Percentiles rank a stretch among this genome's conserved stretches.
Evolutionary conservation across 345 rosid species (phyloP).

Genomic region (Pelargonium nanum): DNA sequence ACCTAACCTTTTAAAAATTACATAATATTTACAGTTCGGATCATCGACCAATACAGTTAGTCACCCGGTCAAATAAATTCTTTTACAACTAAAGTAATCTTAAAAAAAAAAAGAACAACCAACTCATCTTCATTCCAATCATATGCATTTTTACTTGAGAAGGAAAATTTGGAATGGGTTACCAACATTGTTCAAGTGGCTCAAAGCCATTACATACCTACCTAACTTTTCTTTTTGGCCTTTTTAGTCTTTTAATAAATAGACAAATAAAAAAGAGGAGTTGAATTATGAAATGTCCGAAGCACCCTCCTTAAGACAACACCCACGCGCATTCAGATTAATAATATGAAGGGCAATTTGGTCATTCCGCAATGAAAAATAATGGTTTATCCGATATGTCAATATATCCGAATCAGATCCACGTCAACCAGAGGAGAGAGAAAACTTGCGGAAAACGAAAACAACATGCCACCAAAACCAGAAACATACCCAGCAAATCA

Average conservation of each 20-base stretch:
- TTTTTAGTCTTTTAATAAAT: too few relatives aligned
- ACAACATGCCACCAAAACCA: neutral
- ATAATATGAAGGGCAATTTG: neutral
- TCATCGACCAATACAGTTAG: too few relatives aligned
- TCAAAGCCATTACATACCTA: neutral
- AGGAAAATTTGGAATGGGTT: too few relatives aligned
- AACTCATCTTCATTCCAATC: too few relatives aligned
- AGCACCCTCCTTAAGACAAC: neutral
- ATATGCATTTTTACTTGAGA: too few relatives aligned
- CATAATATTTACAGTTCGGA: too few relatives aligned
- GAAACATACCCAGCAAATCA: neutral
- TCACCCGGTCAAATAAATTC: too few relatives aligned
- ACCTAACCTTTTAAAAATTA: too few relatives aligned
- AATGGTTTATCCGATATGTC: neutral
- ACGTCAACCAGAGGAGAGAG: slow-evolving; percentile 2
- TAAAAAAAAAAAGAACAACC: too few relatives aligned
- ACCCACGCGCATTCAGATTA: neutral
- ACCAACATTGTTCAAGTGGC: too few relatives aligned
- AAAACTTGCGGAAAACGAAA: neutral
- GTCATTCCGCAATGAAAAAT: neutral
- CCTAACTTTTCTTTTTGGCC: neutral
- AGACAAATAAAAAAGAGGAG: neutral
- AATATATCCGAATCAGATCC: neutral
- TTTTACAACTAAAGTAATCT: too few relatives aligned
- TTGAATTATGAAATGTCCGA: neutral